phyloP scores from a whole-genome alignment of 495 filamentous ascomycete genomes.

The Aspergillus incahuasiensis region DNA sequence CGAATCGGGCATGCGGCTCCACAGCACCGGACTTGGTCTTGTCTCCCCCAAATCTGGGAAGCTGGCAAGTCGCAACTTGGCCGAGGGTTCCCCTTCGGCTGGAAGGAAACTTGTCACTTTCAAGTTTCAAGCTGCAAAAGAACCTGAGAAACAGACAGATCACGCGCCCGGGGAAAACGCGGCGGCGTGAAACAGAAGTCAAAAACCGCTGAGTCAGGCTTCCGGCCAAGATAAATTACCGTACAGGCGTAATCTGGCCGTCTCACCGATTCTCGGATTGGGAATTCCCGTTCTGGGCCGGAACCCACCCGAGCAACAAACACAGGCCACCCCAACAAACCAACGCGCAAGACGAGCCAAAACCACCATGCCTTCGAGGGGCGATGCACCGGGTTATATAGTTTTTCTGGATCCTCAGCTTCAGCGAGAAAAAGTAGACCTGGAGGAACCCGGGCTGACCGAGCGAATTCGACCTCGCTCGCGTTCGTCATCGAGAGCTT shows the following conservation, averaged over 20 bases:
- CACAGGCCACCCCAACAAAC: background rate
- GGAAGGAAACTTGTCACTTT: slow-evolving; percentile 11
- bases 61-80: background rate
- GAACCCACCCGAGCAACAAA: slow-evolving; percentile 7
- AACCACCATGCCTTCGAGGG: slow-evolving; percentile 2
- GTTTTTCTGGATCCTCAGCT: slow-evolving; percentile 1
- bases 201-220: background rate
- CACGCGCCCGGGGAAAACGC: background rate
- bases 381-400: slow-evolving; percentile 11
- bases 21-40: slow-evolving; percentile 17
- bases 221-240: background rate
- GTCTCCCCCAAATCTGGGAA: no score
- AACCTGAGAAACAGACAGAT: background rate
- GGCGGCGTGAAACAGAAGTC: background rate
- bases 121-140: background rate
- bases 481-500: background rate
- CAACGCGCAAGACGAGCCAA: background rate
- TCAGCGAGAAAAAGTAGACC: background rate
- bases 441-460: background rate
- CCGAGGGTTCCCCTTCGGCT: slow-evolving; percentile 8
- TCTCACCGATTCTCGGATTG: slow-evolving; percentile 16
- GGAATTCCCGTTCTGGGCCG: slow-evolving; percentile 8
- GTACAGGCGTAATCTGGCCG: background rate
- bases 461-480: background rate
- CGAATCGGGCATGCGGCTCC: slow-evolving; percentile 29